Evolutionary conservation across 805 yeast genomes (phyloP).

Genomic region (Pichia membranifaciens): DNA sequence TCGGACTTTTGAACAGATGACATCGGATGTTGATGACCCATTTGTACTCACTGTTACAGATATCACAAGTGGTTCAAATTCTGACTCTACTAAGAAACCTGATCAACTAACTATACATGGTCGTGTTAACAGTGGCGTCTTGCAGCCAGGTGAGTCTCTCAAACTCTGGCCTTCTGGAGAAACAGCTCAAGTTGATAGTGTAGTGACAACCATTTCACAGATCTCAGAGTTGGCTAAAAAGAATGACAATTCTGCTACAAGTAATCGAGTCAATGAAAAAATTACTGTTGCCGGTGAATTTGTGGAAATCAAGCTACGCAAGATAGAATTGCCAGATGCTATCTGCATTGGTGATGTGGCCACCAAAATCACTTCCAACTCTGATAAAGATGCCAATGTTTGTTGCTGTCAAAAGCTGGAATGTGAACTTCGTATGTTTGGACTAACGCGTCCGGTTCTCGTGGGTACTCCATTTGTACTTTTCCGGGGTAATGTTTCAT

Average conservation of each 20-base stretch:
- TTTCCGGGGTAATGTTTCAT: slow-evolving; percentile 68
- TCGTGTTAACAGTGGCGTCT: slow-evolving; percentile 57
- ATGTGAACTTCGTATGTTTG: slow-evolving; percentile 61
- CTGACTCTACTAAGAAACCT: slow-evolving; percentile 25
- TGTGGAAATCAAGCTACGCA: slow-evolving; percentile 39
- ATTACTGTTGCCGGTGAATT: slow-evolving; percentile 52
- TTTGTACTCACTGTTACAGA: slow-evolving; percentile 63
- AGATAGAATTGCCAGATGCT: slow-evolving; percentile 33
- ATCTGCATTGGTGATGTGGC: slow-evolving; percentile 65
- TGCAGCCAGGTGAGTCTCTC: slow-evolving; percentile 67
- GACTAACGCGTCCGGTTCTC: slow-evolving; percentile 62
- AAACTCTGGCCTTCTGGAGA: slow-evolving; percentile 48
- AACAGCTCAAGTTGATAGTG: slow-evolving; percentile 36
- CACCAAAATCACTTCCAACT: slow-evolving; percentile 24
- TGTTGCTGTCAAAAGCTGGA: slow-evolving; percentile 42
- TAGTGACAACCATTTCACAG: slow-evolving; percentile 22
- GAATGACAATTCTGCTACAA: slow-evolving; percentile 13
- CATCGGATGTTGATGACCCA: slow-evolving; percentile 16
- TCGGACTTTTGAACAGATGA: slow-evolving; percentile 25
- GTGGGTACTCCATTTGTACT: slow-evolving; percentile 75
- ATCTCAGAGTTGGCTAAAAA: slow-evolving; percentile 15
- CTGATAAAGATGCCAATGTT: slow-evolving; percentile 19
- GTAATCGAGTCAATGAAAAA: slow-evolving; percentile 18
- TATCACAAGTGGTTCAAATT: slow-evolving; percentile 24
- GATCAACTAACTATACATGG: slow-evolving; percentile 56